Conservation (phyloP, 2,329 filamentous ascomycete genomes). For the Didymella glomerata region DNA sequence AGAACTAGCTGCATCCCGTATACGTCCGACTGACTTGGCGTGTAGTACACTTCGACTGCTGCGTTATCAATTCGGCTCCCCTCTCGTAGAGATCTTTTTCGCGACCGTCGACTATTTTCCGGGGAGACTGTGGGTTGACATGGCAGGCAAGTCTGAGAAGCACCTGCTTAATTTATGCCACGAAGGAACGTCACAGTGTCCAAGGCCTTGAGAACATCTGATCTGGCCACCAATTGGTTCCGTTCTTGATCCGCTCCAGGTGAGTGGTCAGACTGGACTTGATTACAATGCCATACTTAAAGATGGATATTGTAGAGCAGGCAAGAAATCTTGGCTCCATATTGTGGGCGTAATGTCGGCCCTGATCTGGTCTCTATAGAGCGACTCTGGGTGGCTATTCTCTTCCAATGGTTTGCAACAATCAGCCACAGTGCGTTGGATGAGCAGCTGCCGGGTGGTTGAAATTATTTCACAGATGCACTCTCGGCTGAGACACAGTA, state of each 20-base stretch:
- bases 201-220: too few relatives aligned
- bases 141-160: background rate
- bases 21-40: background rate
- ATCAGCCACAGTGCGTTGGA: background rate
- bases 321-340: too few relatives aligned
- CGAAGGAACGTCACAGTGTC: too few relatives aligned
- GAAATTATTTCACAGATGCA: background rate
- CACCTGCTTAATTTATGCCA: too few relatives aligned
- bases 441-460: background rate
- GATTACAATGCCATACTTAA: too few relatives aligned
- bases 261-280: too few relatives aligned
- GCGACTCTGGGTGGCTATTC: background rate
- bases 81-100: background rate
- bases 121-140: background rate
- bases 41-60: background rate
- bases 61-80: background rate
- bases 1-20: background rate
- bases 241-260: too few relatives aligned
- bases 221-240: too few relatives aligned
- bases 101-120: too few relatives aligned
- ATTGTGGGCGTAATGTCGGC: too few relatives aligned
- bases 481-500: background rate
- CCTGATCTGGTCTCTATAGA: background rate
- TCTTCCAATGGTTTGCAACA: background rate
- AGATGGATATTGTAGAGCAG: too few relatives aligned